Percentiles rank a stretch among this genome's conserved stretches.
Evolutionary conservation across 2,329 filamentous ascomycete species (phyloP).

Genomic region (Aspergillus sp.): DNA sequence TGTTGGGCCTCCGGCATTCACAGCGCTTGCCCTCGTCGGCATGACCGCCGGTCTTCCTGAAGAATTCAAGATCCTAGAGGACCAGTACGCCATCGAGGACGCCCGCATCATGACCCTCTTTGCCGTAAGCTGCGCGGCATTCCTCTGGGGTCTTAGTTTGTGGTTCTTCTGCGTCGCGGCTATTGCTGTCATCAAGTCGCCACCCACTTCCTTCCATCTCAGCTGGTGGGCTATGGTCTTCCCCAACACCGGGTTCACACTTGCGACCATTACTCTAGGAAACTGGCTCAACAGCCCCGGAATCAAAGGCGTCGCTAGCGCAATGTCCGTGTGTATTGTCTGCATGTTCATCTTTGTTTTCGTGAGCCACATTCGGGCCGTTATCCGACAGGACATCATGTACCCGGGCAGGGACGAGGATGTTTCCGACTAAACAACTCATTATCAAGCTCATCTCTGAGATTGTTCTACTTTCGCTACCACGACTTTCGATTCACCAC

Average conservation of each 20-base stretch:
- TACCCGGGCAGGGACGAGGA: constrained; percentile 67
- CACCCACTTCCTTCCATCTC: constrained; percentile 53
- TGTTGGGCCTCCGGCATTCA: constrained; percentile 75
- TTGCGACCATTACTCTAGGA: constrained; percentile 63
- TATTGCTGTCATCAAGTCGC: constrained; percentile 50
- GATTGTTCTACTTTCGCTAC: not conserved
- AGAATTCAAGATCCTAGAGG: constrained; percentile 54
- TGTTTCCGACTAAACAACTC: constrained; percentile 35
- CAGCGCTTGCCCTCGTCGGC: constrained; percentile 70
- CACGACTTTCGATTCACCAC: not conserved
- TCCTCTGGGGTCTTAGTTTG: constrained; percentile 67
- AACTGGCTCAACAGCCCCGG: constrained; percentile 57
- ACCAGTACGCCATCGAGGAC: constrained; percentile 31
- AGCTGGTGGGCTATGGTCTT: constrained; percentile 70
- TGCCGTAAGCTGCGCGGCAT: constrained; percentile 57
- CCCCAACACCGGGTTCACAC: constrained; percentile 66
- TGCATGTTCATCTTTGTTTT: constrained; percentile 60
- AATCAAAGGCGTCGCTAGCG: constrained; percentile 59
- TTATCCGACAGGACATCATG: constrained; percentile 58
- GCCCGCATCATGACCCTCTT: constrained; percentile 49
- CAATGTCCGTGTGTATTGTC: constrained; percentile 61
- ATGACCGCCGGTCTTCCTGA: constrained; percentile 62
- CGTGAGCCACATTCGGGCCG: constrained; percentile 54
- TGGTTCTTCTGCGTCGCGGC: constrained; percentile 61
- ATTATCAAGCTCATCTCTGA: not conserved